Evolutionary conservation across 768 basidiomycete species (phyloP), one percentile per base, ranked within the genome.

Genomic region (Lactifluus hygrophoroides): DNA sequence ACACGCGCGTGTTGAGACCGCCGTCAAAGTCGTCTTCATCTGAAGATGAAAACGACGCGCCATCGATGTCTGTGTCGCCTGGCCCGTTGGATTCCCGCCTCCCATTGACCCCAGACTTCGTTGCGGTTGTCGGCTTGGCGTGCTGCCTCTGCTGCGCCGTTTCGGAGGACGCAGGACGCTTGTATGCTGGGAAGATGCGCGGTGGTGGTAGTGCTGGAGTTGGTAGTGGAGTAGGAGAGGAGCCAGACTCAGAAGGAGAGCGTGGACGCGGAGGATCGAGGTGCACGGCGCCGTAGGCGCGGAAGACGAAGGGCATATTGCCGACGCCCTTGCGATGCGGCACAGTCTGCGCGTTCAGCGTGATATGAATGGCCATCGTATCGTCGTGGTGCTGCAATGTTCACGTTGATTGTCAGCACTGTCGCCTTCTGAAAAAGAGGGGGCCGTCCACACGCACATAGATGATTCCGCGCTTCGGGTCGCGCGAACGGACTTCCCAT

Each of bases 251-350:
- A 14, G 44, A 3, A 48, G 28, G 48, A 53, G 51, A 25, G 44
- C 30, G 16, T 40, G 48, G 16, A 35, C 38, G 28, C 7, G 49
- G 30, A 3, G 64, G 53, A 19, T 58, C 60, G 51, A 67, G 51
- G 45, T 68, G 58, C 5, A 65, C 57, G 13, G 49, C 45, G 30
- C 69, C 70, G 19, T 62, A 68, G 28, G 83, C 84, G 7, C 65
- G 63, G 67, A 89, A 87, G 10, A 87, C 72, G 58, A 77, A 76
- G 0, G 86, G 87, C 27, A 74, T 74, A 65, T 87, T 86, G 3
- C 84, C 80, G 2, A 69, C 69, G 4, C 86, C 86, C 60, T 77
- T 77, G 10, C 85, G 79, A 2, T 72, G 68, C 11, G 77, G 77
- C 14, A 87, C 68, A n/a, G 72, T 69, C 10, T 71, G 71, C 3